Percentiles rank a stretch among this genome's conserved stretches.
phyloP scores from a whole-genome alignment of 164 flowering plant genomes.

The Malania oleifera region DNA sequence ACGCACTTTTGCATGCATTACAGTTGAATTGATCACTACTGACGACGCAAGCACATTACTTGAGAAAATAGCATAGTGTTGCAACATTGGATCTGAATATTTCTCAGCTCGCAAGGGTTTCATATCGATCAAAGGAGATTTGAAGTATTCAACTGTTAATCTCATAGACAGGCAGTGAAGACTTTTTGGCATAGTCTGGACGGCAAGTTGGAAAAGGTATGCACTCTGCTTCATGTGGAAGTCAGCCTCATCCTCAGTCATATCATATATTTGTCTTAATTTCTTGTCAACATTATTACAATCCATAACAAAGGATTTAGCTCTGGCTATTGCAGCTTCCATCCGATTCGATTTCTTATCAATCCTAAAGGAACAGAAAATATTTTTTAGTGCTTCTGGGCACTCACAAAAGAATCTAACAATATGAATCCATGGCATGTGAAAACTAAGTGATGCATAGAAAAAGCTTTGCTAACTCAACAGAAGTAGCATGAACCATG shows the following conservation, averaged over 20 bases:
- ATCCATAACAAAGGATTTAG: constrained; percentile 56
- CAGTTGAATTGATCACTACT: constrained; percentile 92
- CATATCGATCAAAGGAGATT: constrained; percentile 28
- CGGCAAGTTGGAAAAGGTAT: constrained; percentile 82
- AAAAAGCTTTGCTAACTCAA: neutral
- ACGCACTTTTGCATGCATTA: constrained; percentile 61
- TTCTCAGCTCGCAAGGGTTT: constrained; percentile 37
- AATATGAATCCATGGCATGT: neutral
- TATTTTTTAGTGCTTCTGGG: neutral
- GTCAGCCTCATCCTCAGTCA: constrained; percentile 93
- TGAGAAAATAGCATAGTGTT: constrained; percentile 80
- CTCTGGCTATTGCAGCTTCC: constrained; percentile 61
- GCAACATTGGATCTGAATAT: constrained; percentile 43
- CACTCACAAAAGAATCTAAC: constrained; percentile 4
- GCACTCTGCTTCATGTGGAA: constrained; percentile 97
- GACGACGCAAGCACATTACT: constrained; percentile 78
- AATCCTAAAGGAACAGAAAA: constrained; percentile 40
- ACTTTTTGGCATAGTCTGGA: constrained; percentile 93
- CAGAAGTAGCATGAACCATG: neutral
- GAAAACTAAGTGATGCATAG: neutral
- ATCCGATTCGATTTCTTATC: constrained; percentile 50
- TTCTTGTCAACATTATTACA: constrained; percentile 92
- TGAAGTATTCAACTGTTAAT: constrained; percentile 84
- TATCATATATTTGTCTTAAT: constrained; percentile 73
- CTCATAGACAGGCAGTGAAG: constrained; percentile 90